phyloP scores from a whole-genome alignment of 768 basidiomycete genomes.

The Termitomyces heimii region DNA sequence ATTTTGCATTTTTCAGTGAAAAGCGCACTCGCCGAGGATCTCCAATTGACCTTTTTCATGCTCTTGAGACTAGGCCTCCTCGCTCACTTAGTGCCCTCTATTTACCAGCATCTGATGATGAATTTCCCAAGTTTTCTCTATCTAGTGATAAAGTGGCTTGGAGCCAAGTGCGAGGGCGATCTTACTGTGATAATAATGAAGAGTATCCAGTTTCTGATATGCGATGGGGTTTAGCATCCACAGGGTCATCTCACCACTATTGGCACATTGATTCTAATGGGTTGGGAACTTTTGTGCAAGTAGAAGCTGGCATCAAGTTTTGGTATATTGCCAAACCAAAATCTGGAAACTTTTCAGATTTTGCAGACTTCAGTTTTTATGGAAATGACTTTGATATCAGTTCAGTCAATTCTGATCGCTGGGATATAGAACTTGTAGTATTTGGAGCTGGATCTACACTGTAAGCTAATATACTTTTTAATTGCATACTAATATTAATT shows the following conservation, averaged over 20 bases:
- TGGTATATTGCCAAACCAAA: neutral
- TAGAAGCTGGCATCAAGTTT: neutral
- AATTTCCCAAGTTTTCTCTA: neutral
- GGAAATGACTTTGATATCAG: neutral
- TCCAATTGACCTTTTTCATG: neutral
- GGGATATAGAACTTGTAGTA: neutral
- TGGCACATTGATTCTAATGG: conserved; percentile 4
- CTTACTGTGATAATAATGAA: neutral
- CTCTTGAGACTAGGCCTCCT: neutral
- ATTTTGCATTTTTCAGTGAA: neutral
- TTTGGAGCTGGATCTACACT: neutral
- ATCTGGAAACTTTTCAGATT: neutral
- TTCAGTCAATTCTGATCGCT: neutral
- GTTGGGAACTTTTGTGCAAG: neutral
- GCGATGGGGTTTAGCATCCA: neutral
- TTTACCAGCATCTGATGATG: neutral
- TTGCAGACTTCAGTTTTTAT: neutral
- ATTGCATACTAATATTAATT: too few relatives aligned
- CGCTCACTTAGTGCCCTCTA: neutral
- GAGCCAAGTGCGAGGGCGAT: neutral
- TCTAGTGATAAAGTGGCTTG: neutral
- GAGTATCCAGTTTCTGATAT: neutral
- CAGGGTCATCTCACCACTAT: neutral
- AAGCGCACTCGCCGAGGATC: neutral
- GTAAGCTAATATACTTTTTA: too few relatives aligned